phyloP scores from a whole-genome alignment of 176 grass and related monocot species.

The Guadua angustifolia region DNA sequence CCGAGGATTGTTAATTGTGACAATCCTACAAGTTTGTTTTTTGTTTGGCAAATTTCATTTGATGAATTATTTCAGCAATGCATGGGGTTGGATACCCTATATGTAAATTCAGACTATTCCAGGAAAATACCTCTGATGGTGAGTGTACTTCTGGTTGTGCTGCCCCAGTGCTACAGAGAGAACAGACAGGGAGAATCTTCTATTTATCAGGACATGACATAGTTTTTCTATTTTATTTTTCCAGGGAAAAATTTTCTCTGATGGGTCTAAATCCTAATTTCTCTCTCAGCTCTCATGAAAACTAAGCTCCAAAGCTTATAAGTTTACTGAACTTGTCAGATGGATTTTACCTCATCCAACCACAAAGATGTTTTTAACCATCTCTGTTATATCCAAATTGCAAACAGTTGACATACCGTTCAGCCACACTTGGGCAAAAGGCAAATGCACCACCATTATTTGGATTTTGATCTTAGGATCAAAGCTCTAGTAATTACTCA shows the following conservation, averaged over 20 bases:
- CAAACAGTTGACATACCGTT: background rate
- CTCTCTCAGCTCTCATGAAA: constrained; percentile 32
- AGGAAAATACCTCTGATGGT: constrained; percentile 36
- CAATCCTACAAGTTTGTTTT: constrained; percentile 31
- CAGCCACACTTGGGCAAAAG: background rate
- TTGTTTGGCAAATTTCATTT: constrained; percentile 6
- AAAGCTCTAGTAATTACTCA: constrained; percentile 19
- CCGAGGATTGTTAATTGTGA: constrained; percentile 21
- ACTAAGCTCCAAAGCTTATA: background rate
- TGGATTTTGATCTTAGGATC: constrained; percentile 5
- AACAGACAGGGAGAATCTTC: constrained; percentile 53
- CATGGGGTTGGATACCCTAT: constrained; percentile 39
- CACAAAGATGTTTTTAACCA: background rate
- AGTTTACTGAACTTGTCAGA: background rate
- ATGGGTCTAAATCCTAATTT: background rate
- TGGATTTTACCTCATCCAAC: background rate
- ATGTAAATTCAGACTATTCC: constrained; percentile 40
- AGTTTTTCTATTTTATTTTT: constrained; percentile 6
- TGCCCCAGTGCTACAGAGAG: constrained; percentile 20
- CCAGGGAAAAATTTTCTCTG: constrained; percentile 9
- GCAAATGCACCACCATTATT: background rate
- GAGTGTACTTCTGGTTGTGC: constrained; percentile 32
- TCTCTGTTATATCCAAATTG: background rate
- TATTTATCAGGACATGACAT: constrained; percentile 40
- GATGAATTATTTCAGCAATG: constrained; percentile 21